These are phyloP conservation scores for Chenopodium quinoa DNA, from an alignment of 148 eudicot species.

Conservation along the genomic window DNA sequence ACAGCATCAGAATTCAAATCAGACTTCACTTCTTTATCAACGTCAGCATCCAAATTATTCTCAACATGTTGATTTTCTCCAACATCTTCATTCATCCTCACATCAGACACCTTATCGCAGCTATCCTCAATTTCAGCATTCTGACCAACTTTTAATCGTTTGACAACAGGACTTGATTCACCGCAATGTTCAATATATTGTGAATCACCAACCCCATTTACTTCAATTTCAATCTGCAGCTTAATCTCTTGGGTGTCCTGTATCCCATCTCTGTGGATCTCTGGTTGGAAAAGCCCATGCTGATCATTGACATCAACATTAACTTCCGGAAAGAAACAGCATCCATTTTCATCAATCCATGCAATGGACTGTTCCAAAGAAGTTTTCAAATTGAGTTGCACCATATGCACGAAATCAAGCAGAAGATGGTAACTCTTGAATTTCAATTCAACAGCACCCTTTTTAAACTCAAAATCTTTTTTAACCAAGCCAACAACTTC, in stretches of 20 bases:
- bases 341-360: conserved; percentile 89
- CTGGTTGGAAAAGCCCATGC: conserved; percentile 27
- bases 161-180: conserved; percentile 61
- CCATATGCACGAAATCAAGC: conserved; percentile 79
- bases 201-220: conserved; percentile 44
- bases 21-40: conserved; percentile 18
- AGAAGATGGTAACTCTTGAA: conserved; percentile 40
- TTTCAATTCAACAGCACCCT: conserved; percentile 60
- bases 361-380: conserved; percentile 66
- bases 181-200: conserved; percentile 51
- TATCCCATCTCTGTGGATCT: conserved; percentile 32
- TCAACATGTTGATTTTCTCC: conserved; percentile 35
- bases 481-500: conserved; percentile 48
- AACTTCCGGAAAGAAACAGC: conserved; percentile 78
- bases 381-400: conserved; percentile 54
- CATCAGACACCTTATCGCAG: conserved; percentile 42
- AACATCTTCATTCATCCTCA: conserved; percentile 33
- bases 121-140: conserved; percentile 48
- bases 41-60: conserved; percentile 20
- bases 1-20: conserved; percentile 40
- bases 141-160: conserved; percentile 42
- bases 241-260: conserved; percentile 48
- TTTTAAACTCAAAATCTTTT: conserved; percentile 59
- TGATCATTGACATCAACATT: conserved; percentile 38
- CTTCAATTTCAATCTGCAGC: conserved; percentile 74